phyloP scores from a whole-genome alignment of 495 filamentous ascomycete species.

The Sordaria brevicollis region DNA sequence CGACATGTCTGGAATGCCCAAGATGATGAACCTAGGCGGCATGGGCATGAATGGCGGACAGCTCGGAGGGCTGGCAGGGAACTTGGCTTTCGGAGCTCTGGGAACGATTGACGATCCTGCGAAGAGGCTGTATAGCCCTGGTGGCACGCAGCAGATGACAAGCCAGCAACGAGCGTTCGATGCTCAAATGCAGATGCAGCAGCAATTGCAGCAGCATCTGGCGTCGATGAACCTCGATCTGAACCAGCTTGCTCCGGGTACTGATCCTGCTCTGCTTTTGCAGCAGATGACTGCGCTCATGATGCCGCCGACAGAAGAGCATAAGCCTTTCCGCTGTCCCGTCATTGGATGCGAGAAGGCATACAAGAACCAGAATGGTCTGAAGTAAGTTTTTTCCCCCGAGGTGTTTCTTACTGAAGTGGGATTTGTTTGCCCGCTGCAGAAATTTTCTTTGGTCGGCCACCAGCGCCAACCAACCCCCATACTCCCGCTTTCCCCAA shows the following conservation, averaged over 20 bases:
- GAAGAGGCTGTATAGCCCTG: conserved; percentile 81
- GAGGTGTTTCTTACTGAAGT: not conserved
- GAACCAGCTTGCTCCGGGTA: conserved; percentile 60
- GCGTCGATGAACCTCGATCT: conserved; percentile 53
- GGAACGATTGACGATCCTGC: conserved; percentile 89
- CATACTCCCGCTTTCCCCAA: conserved; percentile 4
- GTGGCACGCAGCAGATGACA: conserved; percentile 50
- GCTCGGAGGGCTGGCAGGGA: conserved; percentile 16
- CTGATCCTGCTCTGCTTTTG: conserved; percentile 63
- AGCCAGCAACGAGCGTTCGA: conserved; percentile 39
- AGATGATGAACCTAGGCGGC: conserved; percentile 47
- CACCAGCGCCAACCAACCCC: not conserved
- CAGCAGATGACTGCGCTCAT: conserved; percentile 59
- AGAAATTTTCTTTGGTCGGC: not conserved
- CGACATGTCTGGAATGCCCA: conserved; percentile 50
- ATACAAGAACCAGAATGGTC: conserved; percentile 98
- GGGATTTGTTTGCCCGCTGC: not conserved
- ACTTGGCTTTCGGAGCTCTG: conserved; percentile 12
- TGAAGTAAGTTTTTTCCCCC: conserved; percentile 55
- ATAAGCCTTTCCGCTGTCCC: conserved; percentile 94
- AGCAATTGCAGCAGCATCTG: conserved; percentile 48
- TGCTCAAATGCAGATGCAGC: conserved; percentile 24
- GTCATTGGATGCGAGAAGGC: conserved; percentile 99
- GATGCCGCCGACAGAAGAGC: conserved; percentile 54
- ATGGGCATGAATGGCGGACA: conserved; percentile 38